Conservation (phyloP, 805 yeast species). For the Cyberlindnera amylophila region DNA sequence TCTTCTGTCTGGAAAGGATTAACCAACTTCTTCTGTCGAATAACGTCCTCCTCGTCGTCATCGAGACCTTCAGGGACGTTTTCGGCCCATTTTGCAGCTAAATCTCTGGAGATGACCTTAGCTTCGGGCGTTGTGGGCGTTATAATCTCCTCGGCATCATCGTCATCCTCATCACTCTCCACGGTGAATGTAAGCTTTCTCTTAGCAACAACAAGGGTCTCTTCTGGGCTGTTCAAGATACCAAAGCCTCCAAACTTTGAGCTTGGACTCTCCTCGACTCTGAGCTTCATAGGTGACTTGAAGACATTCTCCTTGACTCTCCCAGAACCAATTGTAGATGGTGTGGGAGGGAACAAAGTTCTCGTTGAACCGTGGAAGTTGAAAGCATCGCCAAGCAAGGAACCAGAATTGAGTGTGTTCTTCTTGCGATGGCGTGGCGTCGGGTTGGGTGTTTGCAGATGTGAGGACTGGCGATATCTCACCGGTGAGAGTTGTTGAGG, state of each 20-base stretch:
- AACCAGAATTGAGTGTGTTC: constrained; percentile 14
- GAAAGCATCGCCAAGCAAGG: constrained; percentile 9
- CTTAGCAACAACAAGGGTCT: constrained; percentile 6
- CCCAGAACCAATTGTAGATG: constrained; percentile 29
- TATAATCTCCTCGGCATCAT: constrained; percentile 1
- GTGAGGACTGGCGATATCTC: constrained; percentile 4
- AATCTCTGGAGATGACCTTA: constrained; percentile 30
- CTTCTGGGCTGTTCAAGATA: constrained; percentile 7
- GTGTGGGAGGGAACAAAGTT: constrained; percentile 29
- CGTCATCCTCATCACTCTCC: constrained; percentile 16
- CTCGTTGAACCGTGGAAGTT: constrained; percentile 14
- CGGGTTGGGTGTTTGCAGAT: constrained; percentile 21
- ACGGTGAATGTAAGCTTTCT: constrained; percentile 15
- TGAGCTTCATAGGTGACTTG: constrained; percentile 12
- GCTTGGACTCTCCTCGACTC: constrained; percentile 5
- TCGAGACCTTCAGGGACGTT: constrained; percentile 16
- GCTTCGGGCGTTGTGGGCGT: constrained; percentile 31
- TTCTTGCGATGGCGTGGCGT: constrained; percentile 25
- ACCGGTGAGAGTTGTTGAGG: constrained; percentile 10
- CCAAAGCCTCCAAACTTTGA: neutral
- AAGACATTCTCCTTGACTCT: constrained; percentile 17
- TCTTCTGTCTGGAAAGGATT: constrained; percentile 24
- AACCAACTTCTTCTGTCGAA: constrained; percentile 10
- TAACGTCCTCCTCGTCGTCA: constrained; percentile 20
- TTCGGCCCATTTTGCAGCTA: constrained; percentile 34